Evolutionary conservation across 257 asterid species (phyloP).

Genomic region (Pogostemon cablin): DNA sequence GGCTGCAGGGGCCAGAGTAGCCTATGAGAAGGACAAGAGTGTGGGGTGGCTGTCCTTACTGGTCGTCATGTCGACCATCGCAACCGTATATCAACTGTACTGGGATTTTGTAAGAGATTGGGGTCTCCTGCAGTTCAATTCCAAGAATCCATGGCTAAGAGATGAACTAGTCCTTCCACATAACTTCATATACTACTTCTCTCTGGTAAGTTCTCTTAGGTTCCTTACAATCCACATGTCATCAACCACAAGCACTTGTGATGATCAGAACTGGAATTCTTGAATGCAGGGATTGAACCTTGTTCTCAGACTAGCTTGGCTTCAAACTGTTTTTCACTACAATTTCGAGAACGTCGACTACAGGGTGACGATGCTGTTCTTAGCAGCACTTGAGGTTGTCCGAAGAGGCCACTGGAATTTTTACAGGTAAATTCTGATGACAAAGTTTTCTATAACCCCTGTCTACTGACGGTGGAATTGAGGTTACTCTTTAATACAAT

Average conservation of each 20-base stretch:
- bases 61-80: conserved; percentile 64
- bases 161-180: conserved; percentile 73
- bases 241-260: no score
- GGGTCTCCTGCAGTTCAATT: conserved; percentile 82
- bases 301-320: conserved; percentile 80
- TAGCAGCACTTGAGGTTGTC: conserved; percentile 90
- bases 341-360: conserved; percentile 77
- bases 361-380: conserved; percentile 75
- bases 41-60: conserved; percentile 75
- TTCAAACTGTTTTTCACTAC: conserved; percentile 82
- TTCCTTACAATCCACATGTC: background rate
- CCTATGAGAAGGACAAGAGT: conserved; percentile 78
- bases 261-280: background rate
- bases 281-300: conserved; percentile 76
- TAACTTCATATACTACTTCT: conserved; percentile 75
- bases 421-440: conserved; percentile 57
- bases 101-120: conserved; percentile 98
- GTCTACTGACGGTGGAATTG: no score
- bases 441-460: no score
- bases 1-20: conserved; percentile 95
- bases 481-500: no score
- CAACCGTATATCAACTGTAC: conserved; percentile 86
- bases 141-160: conserved; percentile 96
- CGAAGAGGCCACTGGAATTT: conserved; percentile 94
- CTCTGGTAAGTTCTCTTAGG: conserved; percentile 58